These are phyloP conservation scores for Rhynchospora tenuis DNA, from an alignment of 176 grass and related monocot genomes.

Conservation along the genomic window DNA sequence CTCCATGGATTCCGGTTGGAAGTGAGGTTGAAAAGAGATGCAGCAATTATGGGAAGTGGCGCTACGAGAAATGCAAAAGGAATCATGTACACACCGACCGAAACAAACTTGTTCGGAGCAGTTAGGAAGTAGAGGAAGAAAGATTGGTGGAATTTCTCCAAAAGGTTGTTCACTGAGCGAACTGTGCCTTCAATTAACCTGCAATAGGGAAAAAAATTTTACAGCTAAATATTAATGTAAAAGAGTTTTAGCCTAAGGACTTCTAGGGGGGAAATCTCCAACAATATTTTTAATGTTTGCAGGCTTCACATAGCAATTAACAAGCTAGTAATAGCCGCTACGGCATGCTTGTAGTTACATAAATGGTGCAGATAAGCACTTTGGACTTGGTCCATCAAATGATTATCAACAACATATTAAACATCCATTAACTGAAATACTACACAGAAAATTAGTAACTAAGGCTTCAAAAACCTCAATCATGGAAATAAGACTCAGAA, in stretches of 20 bases:
- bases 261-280: background rate
- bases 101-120: constrained; percentile 85
- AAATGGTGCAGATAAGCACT: background rate
- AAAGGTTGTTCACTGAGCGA: constrained; percentile 83
- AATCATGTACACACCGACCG: constrained; percentile 97
- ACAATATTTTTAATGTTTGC: background rate
- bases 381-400: background rate
- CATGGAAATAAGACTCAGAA: background rate
- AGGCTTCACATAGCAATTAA: background rate
- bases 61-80: constrained; percentile 66
- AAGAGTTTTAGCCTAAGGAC: background rate
- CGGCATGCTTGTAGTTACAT: background rate
- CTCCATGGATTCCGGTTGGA: constrained; percentile 45
- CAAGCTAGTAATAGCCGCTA: background rate
- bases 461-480: background rate
- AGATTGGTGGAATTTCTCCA: constrained; percentile 97
- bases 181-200: constrained; percentile 90
- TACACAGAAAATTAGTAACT: background rate
- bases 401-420: background rate
- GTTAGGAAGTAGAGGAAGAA: constrained; percentile 97
- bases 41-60: constrained; percentile 82
- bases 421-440: background rate
- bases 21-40: constrained; percentile 55
- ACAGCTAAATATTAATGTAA: background rate
- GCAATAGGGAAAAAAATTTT: constrained; percentile 23